phyloP scores from a whole-genome alignment of 2,329 filamentous ascomycete species.

The Hypoxylon sp. region DNA sequence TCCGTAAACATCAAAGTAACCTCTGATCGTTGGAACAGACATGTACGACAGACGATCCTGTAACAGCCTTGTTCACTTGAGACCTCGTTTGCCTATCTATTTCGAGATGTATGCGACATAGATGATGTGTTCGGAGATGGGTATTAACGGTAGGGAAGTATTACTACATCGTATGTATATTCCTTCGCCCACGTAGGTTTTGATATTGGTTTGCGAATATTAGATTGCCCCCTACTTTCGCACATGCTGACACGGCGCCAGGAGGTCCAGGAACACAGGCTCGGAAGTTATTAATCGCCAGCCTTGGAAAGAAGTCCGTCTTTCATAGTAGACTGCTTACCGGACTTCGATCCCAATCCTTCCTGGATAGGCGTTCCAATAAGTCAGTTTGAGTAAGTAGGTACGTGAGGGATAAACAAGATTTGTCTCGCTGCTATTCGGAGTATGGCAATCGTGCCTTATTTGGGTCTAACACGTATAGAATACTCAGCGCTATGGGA shows the following conservation, averaged over 20 bases:
- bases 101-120: conserved; percentile 29
- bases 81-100: conserved; percentile 30
- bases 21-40: conserved; percentile 17
- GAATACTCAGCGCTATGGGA: conserved; percentile 25
- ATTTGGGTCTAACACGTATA: conserved; percentile 27
- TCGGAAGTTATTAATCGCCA: conserved; percentile 29
- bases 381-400: conserved; percentile 18
- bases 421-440: conserved; percentile 17
- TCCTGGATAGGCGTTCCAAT: conserved; percentile 24
- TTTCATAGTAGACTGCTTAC: conserved; percentile 30
- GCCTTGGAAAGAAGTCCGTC: conserved; percentile 37
- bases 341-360: conserved; percentile 35
- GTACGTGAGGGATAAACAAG: conserved; percentile 26
- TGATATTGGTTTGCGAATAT: conserved; percentile 37
- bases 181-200: conserved; percentile 28
- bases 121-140: conserved; percentile 27
- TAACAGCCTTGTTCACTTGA: conserved; percentile 29
- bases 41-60: conserved; percentile 28
- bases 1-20: conserved; percentile 14
- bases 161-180: conserved; percentile 17
- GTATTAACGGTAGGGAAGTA: conserved; percentile 6
- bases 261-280: conserved; percentile 19
- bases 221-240: conserved; percentile 37
- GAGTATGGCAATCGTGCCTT: conserved; percentile 28
- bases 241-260: conserved; percentile 30